Conservation (phyloP, 2,329 filamentous ascomycete genomes). For the Fusarium phyllophilum region DNA sequence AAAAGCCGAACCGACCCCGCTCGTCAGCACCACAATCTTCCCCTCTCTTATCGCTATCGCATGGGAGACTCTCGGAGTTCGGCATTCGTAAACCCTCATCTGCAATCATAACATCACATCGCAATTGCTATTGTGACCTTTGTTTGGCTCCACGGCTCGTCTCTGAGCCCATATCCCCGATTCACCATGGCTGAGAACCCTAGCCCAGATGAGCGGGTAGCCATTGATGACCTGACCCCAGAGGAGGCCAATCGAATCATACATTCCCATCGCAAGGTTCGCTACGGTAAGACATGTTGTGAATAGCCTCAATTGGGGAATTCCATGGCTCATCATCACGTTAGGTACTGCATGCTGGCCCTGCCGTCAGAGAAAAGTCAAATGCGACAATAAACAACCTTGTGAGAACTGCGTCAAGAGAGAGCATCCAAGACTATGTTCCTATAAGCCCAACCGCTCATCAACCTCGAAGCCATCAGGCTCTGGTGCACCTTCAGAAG, state of each 20-base stretch:
- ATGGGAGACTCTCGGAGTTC: slow-evolving; percentile 50
- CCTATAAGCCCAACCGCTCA: slow-evolving; percentile 70
- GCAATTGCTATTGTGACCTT: slow-evolving; percentile 33
- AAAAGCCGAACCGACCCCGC: slow-evolving; percentile 43
- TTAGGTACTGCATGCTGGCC: slow-evolving; percentile 73
- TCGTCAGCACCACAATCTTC: slow-evolving; percentile 35
- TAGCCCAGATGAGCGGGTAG: slow-evolving; percentile 56
- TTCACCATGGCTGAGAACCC: slow-evolving; percentile 58
- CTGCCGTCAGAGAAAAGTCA: slow-evolving; percentile 74
- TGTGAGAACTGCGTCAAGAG: slow-evolving; percentile 76
- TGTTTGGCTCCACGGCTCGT: slow-evolving; percentile 41
- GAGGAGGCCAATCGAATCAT: slow-evolving; percentile 76
- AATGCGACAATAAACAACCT: slow-evolving; percentile 75
- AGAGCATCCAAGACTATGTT: slow-evolving; percentile 72
- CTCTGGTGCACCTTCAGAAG: slow-evolving; percentile 43
- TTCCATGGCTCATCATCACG: slow-evolving; percentile 24
- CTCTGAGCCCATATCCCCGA: slow-evolving; percentile 35
- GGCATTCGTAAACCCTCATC: slow-evolving; percentile 48
- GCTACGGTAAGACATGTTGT: slow-evolving; percentile 65
- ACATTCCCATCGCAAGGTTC: slow-evolving; percentile 74
- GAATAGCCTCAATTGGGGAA: slow-evolving; percentile 30
- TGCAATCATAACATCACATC: slow-evolving; percentile 42
- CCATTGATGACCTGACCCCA: slow-evolving; percentile 67
- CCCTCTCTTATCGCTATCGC: slow-evolving; percentile 33
- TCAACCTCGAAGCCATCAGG: slow-evolving; percentile 51